Conservation (phyloP, 169 alveolate species). For the Cryptosporidium felis region DNA sequence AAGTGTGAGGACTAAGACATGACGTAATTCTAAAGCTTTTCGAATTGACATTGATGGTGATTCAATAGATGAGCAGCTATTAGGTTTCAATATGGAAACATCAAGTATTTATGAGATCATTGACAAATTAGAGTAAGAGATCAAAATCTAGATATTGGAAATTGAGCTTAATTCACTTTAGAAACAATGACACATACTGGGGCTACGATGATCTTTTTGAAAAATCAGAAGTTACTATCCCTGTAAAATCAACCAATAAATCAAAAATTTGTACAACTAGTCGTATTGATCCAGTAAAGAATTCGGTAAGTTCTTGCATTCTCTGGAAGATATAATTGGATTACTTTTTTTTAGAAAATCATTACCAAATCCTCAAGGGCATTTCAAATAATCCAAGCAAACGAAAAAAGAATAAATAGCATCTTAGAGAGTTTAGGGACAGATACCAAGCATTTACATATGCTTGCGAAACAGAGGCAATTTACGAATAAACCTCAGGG, state of each 20-base stretch:
- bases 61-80: no score
- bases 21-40: conserved; percentile 2
- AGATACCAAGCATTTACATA: conserved; percentile 50
- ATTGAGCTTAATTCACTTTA: neutral
- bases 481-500: conserved; percentile 67
- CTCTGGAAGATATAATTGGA: neutral
- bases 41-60: neutral
- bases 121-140: conserved; percentile 44
- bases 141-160: neutral
- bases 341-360: neutral
- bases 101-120: conserved; percentile 67
- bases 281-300: conserved; percentile 3
- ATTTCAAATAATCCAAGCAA: conserved; percentile 51
- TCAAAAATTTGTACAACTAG: conserved; percentile 11
- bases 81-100: conserved; percentile 46
- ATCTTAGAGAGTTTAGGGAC: conserved; percentile 30
- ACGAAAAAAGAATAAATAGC: conserved; percentile 43
- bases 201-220: conserved; percentile 61
- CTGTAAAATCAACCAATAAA: neutral
- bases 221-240: neutral
- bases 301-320: conserved; percentile 56
- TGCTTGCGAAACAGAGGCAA: conserved; percentile 64
- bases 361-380: conserved; percentile 43
- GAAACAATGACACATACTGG: conserved; percentile 60
- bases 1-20: conserved; percentile 50